Conservation (phyloP, 2,329 filamentous ascomycete species). For the Venturia nashicola region DNA sequence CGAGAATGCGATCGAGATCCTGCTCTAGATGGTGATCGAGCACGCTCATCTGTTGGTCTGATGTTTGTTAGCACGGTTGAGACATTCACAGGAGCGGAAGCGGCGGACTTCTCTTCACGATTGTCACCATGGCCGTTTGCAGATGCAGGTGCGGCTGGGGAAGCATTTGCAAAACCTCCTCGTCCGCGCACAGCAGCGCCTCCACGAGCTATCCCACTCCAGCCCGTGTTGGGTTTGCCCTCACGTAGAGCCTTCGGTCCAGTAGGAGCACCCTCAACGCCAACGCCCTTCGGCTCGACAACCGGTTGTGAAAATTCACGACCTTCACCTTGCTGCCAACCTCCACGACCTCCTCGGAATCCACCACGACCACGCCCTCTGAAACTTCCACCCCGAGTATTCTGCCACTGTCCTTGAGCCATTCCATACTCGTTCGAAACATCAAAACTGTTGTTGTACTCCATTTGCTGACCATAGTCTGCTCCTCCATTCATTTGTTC, state of each 20-base stretch:
- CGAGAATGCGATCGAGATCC: conserved; percentile 3
- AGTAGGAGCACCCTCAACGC: conserved; percentile 62
- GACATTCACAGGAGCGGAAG: background rate
- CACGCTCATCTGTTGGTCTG: background rate
- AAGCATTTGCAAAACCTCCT: conserved; percentile 15
- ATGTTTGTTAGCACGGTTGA: background rate
- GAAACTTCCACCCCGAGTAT: conserved; percentile 8
- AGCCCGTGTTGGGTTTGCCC: conserved; percentile 70
- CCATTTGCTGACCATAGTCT: background rate
- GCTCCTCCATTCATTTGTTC: background rate
- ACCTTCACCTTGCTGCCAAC: conserved; percentile 34
- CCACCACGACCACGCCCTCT: conserved; percentile 10
- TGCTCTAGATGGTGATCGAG: background rate
- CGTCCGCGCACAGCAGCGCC: background rate
- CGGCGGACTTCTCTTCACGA: background rate
- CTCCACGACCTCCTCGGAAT: conserved; percentile 15
- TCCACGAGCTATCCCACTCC: conserved; percentile 41
- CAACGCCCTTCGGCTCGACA: conserved; percentile 35
- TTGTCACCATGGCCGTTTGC: background rate
- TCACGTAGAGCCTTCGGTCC: conserved; percentile 92
- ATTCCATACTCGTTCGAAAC: background rate
- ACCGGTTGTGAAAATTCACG: conserved; percentile 15
- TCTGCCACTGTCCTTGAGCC: background rate
- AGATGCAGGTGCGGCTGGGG: conserved; percentile 6
- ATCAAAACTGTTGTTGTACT: background rate